Evolutionary conservation across 495 filamentous ascomycete genomes (phyloP), one percentile per base, ranked within the genome.

Genomic region (Cenococcum geophilum): DNA sequence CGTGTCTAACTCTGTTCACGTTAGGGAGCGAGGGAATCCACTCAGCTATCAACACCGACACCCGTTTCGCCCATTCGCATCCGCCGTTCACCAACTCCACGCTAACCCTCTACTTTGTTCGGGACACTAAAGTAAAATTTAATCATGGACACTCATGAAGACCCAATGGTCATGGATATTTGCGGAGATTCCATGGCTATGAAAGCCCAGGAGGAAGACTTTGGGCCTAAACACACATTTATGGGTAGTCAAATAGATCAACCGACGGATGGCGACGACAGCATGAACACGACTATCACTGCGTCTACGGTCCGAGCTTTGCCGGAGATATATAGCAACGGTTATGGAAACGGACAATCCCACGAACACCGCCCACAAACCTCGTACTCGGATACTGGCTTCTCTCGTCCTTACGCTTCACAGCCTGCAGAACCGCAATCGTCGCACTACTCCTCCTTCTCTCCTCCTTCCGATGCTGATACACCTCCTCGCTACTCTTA

Each of bases 321-420:
- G 25, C 66, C 65, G 16, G 61, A 69, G 23, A 47, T 66, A 8
- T 57, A 56, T 54, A 60, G 62, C 43, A 62, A 63, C 25, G 63
- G 50, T 45, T 67, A 66, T 63, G 48, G 47, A 55, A 59, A 48
- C 47, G 34, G 55, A 51, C 63, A 64, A 21, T 56, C 23, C 36
- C 68, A 69, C 59, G 68, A 69, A 10, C 37, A 67, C 12, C 63
- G 74, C 22, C 74, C 74, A n/a, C 72, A 73, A 60, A 76, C 74
- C 14, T 72, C 68, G 0, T 76, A 76, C 65, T 75, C 73, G 6
- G 74, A 76, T 63, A 76, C 73, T 21, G 68, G 66, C 60, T 76
- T 73, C 62, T 66, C 66, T 32, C 64, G 71, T 36, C 65, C 65
- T 42, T 71, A 74, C 60, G 27, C 23, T 21, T 52, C 56, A 20